Percentiles rank a stretch among this genome's conserved stretches.
Conservation (phyloP, 768 basidiomycete genomes). For the Macrolepiota fuliginosa region DNA sequence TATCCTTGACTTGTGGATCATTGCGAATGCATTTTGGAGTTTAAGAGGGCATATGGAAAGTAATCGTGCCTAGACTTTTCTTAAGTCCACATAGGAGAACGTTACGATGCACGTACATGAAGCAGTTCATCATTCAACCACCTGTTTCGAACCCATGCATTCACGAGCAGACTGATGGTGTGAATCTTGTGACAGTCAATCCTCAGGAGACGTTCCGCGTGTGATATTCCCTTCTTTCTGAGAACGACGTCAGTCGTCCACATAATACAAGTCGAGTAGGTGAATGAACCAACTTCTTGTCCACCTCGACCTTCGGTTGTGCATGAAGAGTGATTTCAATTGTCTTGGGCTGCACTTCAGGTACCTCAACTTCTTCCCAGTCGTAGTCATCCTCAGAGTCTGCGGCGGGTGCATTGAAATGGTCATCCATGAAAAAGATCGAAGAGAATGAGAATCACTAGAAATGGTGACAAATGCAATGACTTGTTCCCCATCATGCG, state of each 20-base stretch:
- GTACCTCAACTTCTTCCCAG: conserved; percentile 77
- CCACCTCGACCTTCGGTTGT: conserved; percentile 25
- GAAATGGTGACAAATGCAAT: conserved; percentile 8
- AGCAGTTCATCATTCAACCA: conserved; percentile 84
- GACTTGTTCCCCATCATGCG: neutral
- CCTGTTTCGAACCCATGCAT: conserved; percentile 70
- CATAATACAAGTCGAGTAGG: conserved; percentile 11
- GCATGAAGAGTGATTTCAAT: conserved; percentile 74
- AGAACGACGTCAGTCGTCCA: conserved; percentile 17
- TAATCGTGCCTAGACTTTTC: conserved; percentile 67
- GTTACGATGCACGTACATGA: conserved; percentile 55
- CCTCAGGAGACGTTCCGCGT: conserved; percentile 70
- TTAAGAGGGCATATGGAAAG: conserved; percentile 81
- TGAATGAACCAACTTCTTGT: conserved; percentile 43
- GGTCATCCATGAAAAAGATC: conserved; percentile 4
- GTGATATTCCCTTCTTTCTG: conserved; percentile 50
- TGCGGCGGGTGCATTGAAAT: conserved; percentile 18
- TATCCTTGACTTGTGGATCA: conserved; percentile 76
- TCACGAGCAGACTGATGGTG: conserved; percentile 75
- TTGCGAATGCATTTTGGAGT: conserved; percentile 76
- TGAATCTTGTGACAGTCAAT: conserved; percentile 90
- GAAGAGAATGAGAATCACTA: neutral
- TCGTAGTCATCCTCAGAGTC: conserved; percentile 71
- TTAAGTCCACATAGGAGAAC: neutral
- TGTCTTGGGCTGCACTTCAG: conserved; percentile 38